A percentile compares a stretch with the other conserved stretches of the same genome.
phyloP scores from a whole-genome alignment of 495 filamentous ascomycete species.

The Pyronema omphalodes region DNA sequence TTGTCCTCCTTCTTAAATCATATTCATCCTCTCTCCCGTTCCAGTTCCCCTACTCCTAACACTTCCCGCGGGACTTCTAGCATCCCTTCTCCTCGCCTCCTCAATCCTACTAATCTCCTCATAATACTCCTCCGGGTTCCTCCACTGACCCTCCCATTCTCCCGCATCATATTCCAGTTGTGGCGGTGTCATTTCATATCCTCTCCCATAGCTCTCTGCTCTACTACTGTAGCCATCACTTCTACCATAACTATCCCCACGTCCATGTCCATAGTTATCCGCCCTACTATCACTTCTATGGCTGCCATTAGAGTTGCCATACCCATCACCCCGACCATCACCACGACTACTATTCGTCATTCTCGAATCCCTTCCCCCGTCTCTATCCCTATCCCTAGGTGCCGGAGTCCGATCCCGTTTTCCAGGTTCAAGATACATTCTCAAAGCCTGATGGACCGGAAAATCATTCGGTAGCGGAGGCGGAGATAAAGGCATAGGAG shows the following conservation, averaged over 20 bases:
- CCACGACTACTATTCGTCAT: background rate
- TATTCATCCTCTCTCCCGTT: background rate
- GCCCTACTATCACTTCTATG: too few relatives aligned
- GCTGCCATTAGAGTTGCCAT: too few relatives aligned
- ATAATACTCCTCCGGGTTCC: background rate
- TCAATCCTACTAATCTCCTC: slow-evolving; percentile 1
- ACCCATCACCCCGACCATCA: too few relatives aligned
- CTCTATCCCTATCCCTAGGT: background rate
- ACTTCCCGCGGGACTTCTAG: background rate
- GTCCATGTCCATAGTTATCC: too few relatives aligned
- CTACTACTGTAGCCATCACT: too few relatives aligned
- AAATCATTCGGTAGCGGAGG: slow-evolving; percentile 22
- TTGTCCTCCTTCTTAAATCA: background rate
- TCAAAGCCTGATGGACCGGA: slow-evolving; percentile 20
- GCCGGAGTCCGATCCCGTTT: slow-evolving; percentile 2
- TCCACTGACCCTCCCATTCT: background rate
- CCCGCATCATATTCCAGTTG: background rate
- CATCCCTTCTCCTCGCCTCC: background rate
- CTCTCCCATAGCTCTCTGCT: too few relatives aligned
- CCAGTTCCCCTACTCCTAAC: background rate
- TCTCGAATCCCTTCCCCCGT: slow-evolving; percentile 3
- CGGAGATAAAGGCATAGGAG: slow-evolving; percentile 18
- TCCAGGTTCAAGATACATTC: slow-evolving; percentile 19
- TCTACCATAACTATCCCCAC: too few relatives aligned
- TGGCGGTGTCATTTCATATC: slow-evolving; percentile 4